Conservation (phyloP, 129 eudicot species). For the Centrapalus pauciflorus region DNA sequence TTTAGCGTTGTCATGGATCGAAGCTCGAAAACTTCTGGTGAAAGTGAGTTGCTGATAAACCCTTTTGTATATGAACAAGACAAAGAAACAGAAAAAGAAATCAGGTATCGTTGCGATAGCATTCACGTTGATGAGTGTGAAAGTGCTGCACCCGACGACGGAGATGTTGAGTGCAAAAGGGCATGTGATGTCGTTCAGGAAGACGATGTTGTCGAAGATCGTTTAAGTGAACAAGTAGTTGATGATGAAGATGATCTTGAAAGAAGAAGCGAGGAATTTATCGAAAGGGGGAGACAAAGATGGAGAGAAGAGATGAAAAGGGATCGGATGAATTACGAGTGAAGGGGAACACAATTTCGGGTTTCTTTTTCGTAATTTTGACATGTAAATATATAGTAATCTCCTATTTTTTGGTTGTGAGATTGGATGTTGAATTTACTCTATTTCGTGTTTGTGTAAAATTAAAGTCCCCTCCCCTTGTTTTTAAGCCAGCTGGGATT, state of each 20-base stretch:
- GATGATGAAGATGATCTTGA: constrained; percentile 26
- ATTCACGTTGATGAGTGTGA: background rate
- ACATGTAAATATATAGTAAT: background rate
- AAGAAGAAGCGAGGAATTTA: constrained; percentile 26
- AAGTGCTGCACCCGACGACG: background rate
- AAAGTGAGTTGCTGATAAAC: background rate
- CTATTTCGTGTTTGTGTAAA: background rate
- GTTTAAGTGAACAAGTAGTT: background rate
- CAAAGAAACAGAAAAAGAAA: constrained; percentile 5
- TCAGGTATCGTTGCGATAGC: background rate
- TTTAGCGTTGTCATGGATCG: constrained; percentile 4
- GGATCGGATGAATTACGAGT: constrained; percentile 5
- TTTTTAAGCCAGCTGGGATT: background rate
- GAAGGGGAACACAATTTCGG: background rate
- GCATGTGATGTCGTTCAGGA: background rate
- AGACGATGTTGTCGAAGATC: background rate
- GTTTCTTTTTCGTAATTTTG: background rate
- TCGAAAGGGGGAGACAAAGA: constrained; percentile 13
- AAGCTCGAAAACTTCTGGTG: background rate
- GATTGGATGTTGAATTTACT: constrained; percentile 3
- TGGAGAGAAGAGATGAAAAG: constrained; percentile 21
- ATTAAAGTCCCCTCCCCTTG: background rate
- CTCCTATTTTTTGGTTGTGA: constrained; percentile 15
- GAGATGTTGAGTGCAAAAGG: background rate
- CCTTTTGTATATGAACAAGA: background rate